Base-by-base conservation (phyloP, 2,329 filamentous ascomycete genomes). In the Fusarium siculi region DNA sequence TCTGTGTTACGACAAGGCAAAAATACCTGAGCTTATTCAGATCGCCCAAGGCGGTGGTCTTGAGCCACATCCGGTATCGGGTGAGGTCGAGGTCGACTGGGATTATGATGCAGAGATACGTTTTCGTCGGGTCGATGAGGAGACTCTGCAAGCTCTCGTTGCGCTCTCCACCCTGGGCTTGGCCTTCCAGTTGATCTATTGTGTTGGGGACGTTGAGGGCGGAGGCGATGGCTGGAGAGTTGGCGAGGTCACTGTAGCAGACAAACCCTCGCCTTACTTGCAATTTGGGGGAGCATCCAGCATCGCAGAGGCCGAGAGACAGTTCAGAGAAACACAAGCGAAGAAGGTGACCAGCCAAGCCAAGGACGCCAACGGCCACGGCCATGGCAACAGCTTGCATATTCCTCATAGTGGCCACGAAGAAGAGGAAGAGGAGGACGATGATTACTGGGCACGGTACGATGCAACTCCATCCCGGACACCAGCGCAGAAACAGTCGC, bases 381-480 rank as follows among this genome's bases (percentile, higher is more conserved):
- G 53, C 39, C 57, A 52, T 42, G 69, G 56, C 47, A 61, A 72
- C 25, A 59, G 53, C 18, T 40, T 74, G 12, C 60, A 78, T 28
- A 64, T 69, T 46, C 60, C 69, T 25, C 39, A 73, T 19, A 60
- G 37, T 23, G 54, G 61, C 4, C 66, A 69, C 16, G 77, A 79
- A 1, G 83, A 87, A 2, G 89, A 91, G 1, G 90, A 93, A 34
- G 90, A 93, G 28, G 92, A 93, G 37, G 92, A 94, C 69, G 92
- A 93, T 73, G 91, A 91, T 75, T 96, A 96, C 81, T 96, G 93
- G 93, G 92, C 90, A 37, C 88, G 90, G 68, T 95, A 96, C 80
- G 93, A 94, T 79, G 88, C 89, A 32, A 93, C 92, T 8, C 92
- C 93, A 3, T 87, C 87, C 4, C 85, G 87, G 49, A 93, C 91